Base-by-base conservation (phyloP, 345 rosid genomes). In the Gossypium longicalyx region DNA sequence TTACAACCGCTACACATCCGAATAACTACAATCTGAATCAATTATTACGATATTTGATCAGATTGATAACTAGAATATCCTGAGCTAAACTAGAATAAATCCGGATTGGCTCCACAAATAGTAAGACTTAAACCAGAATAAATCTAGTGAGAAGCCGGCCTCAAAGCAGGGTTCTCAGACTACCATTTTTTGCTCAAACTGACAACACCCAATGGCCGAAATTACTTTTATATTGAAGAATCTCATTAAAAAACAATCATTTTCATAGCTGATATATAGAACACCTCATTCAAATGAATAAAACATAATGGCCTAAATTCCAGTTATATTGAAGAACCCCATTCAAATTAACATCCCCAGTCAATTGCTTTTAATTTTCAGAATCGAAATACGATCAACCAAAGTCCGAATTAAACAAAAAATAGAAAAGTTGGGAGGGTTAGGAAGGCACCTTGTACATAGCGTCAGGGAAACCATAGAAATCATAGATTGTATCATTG, bases 401-500 rank as follows among this genome's bases (percentile, higher is more conserved):
- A 38, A 9, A 9, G 2, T 22, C 17, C 1, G 17, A 20, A 45
- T 4, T n/a, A 20, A 65, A 65, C 27, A 64, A n/a, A 47, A 15
- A 8, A 25, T 7, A 23, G 16, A 23, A 22, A 67, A 48, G 71
- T 15, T 48, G 3, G 6, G 10, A 25, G 71, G 57, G 12, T 2
- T 17, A 68, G 49, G 58, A 29, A 10, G 47, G 9, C 69, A 87
- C 97, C 97, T 89, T 70, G 83, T 90, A 90, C 98, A 91, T 89
- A 45, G 76, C 60, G 29, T 85, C 76, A n/a, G 99, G 98, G 86
- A 92, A 92, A 69, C 76, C 78, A 74, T 83, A 86, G 86, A 94
- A 94, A 77, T 93, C 98, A 47, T 94, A 77, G 85, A 94, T 91
- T 67, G 95, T 89, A 0, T 87, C 86, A 77, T 91, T 81, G 74